Conservation (phyloP, 2,329 filamentous ascomycete genomes). For the Aureobasidium lini region DNA sequence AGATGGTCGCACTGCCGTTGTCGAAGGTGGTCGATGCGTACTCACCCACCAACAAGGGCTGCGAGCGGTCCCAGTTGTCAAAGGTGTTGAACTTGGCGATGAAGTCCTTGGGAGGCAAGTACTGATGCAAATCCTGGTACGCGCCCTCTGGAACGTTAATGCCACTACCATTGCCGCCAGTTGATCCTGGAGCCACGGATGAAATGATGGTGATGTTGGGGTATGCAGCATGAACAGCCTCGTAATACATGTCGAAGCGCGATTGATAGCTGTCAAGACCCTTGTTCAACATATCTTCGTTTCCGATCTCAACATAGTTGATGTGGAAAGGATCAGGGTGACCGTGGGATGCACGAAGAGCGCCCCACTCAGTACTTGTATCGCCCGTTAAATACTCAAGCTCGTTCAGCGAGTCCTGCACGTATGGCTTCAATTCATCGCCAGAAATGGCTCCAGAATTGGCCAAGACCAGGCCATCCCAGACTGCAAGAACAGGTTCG, state of each 20-base stretch:
- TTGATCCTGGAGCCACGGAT: constrained; percentile 30
- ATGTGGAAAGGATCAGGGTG: constrained; percentile 55
- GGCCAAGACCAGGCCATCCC: constrained; percentile 27
- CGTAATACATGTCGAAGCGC: constrained; percentile 52
- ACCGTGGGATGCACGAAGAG: constrained; percentile 51
- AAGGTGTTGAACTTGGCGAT: constrained; percentile 29
- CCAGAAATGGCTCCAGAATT: constrained; percentile 40
- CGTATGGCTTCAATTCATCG: constrained; percentile 44
- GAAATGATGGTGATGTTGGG: constrained; percentile 51
- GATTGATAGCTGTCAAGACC: constrained; percentile 34
- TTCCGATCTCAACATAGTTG: constrained; percentile 58
- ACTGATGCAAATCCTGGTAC: constrained; percentile 26
- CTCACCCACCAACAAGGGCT: constrained; percentile 39
- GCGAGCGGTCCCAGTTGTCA: constrained; percentile 42
- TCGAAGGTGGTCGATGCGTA: constrained; percentile 42
- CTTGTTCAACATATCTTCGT: constrained; percentile 56
- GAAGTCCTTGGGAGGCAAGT: constrained; percentile 23
- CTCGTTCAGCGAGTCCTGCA: constrained; percentile 55
- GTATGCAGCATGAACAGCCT: constrained; percentile 50
- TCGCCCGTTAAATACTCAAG: constrained; percentile 56
- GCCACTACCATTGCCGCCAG: constrained; percentile 15
- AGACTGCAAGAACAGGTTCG: constrained; percentile 44
- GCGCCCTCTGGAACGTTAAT: constrained; percentile 18
- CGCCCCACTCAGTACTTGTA: constrained; percentile 48
- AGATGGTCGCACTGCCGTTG: constrained; percentile 36